Evolutionary conservation across 2,329 filamentous ascomycete species (phyloP).

Genomic region (Phyllosticta paracitricarpa): DNA sequence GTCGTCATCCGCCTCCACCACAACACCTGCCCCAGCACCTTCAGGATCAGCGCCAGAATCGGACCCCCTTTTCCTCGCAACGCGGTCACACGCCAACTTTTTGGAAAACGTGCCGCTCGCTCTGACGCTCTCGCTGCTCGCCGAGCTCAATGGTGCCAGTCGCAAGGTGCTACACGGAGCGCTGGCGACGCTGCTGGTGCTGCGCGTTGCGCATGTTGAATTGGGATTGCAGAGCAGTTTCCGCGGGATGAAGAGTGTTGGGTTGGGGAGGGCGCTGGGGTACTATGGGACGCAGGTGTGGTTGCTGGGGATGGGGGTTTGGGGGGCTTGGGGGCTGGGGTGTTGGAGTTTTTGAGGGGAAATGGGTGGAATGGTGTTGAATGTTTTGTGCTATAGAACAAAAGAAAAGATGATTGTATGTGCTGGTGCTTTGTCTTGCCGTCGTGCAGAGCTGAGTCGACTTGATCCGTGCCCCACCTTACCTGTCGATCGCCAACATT

Average conservation of each 20-base stretch:
- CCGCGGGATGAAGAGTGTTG: constrained; percentile 14
- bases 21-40: background rate
- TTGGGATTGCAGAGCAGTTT: constrained; percentile 23
- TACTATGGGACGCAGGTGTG: constrained; percentile 24
- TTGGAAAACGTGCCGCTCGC: constrained; percentile 35
- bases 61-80: constrained; percentile 23
- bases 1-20: background rate
- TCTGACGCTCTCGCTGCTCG: constrained; percentile 28
- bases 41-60: background rate
- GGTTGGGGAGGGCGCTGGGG: constrained; percentile 19
- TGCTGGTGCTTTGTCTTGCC: background rate
- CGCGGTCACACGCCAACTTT: constrained; percentile 33
- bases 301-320: constrained; percentile 20
- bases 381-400: background rate
- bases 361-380: background rate
- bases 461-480: background rate
- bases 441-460: background rate
- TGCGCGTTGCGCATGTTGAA: constrained; percentile 32
- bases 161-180: constrained; percentile 28
- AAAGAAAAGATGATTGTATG: background rate
- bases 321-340: constrained; percentile 22
- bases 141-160: constrained; percentile 37
- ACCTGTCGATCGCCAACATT: background rate
- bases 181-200: constrained; percentile 28
- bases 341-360: constrained; percentile 15